Conservation (phyloP, 2,329 filamentous ascomycete species). For the Daldinia sp. region DNA sequence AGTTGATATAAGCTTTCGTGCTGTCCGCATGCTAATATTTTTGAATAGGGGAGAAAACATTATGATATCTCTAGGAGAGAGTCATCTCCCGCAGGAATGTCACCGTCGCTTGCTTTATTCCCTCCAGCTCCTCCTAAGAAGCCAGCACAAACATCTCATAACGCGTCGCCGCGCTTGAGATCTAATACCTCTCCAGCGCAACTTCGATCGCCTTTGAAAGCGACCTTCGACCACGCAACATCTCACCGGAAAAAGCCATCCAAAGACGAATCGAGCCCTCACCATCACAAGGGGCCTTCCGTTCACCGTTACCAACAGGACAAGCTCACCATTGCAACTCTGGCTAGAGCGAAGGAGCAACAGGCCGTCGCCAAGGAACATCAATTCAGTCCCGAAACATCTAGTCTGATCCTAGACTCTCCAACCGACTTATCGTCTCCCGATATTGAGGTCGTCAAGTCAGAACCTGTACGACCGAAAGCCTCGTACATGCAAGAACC, state of each 20-base stretch:
- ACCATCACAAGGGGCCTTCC: slow-evolving; percentile 33
- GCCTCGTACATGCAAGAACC: slow-evolving; percentile 56
- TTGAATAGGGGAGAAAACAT: slow-evolving; percentile 34
- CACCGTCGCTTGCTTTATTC: slow-evolving; percentile 62
- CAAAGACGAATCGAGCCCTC: slow-evolving; percentile 23
- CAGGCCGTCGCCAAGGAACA: slow-evolving; percentile 30
- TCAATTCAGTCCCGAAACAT: slow-evolving; percentile 53
- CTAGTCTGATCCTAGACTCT: slow-evolving; percentile 58
- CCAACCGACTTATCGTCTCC: slow-evolving; percentile 51
- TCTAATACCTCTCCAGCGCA: slow-evolving; percentile 68
- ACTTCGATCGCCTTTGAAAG: slow-evolving; percentile 58
- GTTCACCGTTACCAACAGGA: slow-evolving; percentile 40
- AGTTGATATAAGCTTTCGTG: slow-evolving; percentile 22
- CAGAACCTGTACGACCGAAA: slow-evolving; percentile 51
- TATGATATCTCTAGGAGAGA: slow-evolving; percentile 54
- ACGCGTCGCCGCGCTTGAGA: slow-evolving; percentile 57
- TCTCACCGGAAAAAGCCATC: slow-evolving; percentile 42
- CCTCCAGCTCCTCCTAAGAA: slow-evolving; percentile 53
- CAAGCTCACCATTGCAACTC: slow-evolving; percentile 46
- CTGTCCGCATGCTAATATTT: slow-evolving; percentile 32
- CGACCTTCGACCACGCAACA: slow-evolving; percentile 50
- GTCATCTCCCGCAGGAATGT: slow-evolving; percentile 59
- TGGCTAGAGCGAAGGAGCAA: slow-evolving; percentile 41
- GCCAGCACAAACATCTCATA: slow-evolving; percentile 43
- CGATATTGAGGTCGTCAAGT: slow-evolving; percentile 46